Evolutionary conservation across 768 basidiomycete genomes (phyloP), one percentile per base, ranked within the genome.

Genomic region (Cyclocybe cylindracea): DNA sequence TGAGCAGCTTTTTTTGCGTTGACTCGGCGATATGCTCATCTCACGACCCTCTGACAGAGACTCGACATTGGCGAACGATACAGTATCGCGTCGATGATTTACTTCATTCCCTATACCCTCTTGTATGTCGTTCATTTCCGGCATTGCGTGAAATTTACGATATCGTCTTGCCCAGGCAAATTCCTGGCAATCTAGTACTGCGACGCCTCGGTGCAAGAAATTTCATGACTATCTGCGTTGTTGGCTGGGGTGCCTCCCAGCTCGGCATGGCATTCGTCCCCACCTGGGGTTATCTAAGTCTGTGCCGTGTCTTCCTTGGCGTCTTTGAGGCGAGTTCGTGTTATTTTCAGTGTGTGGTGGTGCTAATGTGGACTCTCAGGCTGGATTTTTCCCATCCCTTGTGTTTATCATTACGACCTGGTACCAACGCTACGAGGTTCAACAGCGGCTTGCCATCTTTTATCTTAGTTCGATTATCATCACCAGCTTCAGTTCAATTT

Each of bases 181-280:
- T 71, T 11, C 70, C 68, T 7, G 61, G 66, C 18, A 70, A 69
- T 50, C 36, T 67, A 5, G 48, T 69, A 10, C 50, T 70, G 38
- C 57, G 63, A 34, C 60, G 47, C 38, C 34, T 68, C 14, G 68
- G 68, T 9, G 56, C 63, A 24, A 56, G 66, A n/a, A 63, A 53
- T n/a, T 66, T 62, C 59, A 53, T 70, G 16, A 58, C 67, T 1
- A 53, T 64, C 36, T 65, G 62, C 39, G 62, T 65, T 5, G 48
- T 65, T 35, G 60, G 61, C 33, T 70, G 69, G 69, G 69, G 69
- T 8, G 61, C 59, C 14, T 55, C 62, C 24, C 64, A 69, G 48
- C 56, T 70, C 14, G 64, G 58, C 31, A 70, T 70, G 69, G 68
- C 59, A 7, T 70, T 68, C 51, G 67, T 67, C 7, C 50, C 54